phyloP scores from a whole-genome alignment of 177 flowering plant genomes.

The Vitis hybrid region DNA sequence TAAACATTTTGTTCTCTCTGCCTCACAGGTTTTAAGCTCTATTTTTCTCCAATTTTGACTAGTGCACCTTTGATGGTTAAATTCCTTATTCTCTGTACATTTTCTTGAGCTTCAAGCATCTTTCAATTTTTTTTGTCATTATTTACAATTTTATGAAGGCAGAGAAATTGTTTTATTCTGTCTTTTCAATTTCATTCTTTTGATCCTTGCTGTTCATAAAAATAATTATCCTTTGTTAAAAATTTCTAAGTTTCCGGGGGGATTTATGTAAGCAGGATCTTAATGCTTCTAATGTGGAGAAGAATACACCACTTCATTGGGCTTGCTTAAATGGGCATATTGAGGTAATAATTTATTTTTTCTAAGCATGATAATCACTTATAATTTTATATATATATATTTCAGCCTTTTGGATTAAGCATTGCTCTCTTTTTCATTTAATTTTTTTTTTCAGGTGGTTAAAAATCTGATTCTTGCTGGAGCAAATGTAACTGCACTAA shows the following conservation, averaged over 20 bases:
- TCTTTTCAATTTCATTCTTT: background rate
- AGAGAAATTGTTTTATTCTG: background rate
- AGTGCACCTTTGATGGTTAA: too few relatives aligned
- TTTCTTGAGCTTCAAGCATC: too few relatives aligned
- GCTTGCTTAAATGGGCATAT: constrained; percentile 91
- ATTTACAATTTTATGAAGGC: too few relatives aligned
- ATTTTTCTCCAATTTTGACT: too few relatives aligned
- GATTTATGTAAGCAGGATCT: constrained; percentile 52
- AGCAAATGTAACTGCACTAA: constrained; percentile 56
- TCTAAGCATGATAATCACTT: background rate
- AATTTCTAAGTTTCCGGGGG: background rate
- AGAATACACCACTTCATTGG: constrained; percentile 93
- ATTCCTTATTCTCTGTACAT: too few relatives aligned
- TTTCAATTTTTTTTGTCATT: too few relatives aligned
- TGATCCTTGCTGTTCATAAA: background rate
- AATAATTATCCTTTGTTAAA: background rate
- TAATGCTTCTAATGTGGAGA: constrained; percentile 72
- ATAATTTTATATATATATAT: too few relatives aligned
- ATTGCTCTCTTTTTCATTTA: too few relatives aligned
- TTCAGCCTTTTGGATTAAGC: too few relatives aligned
- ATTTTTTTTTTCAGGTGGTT: constrained; percentile 49
- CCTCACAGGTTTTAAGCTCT: too few relatives aligned
- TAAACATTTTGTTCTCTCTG: too few relatives aligned
- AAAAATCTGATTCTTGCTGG: constrained; percentile 70
- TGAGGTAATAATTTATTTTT: constrained; percentile 49